A percentile compares a stretch with the other conserved stretches of the same genome.
phyloP scores from a whole-genome alignment of 345 rosid species.

The Salix viminalis region DNA sequence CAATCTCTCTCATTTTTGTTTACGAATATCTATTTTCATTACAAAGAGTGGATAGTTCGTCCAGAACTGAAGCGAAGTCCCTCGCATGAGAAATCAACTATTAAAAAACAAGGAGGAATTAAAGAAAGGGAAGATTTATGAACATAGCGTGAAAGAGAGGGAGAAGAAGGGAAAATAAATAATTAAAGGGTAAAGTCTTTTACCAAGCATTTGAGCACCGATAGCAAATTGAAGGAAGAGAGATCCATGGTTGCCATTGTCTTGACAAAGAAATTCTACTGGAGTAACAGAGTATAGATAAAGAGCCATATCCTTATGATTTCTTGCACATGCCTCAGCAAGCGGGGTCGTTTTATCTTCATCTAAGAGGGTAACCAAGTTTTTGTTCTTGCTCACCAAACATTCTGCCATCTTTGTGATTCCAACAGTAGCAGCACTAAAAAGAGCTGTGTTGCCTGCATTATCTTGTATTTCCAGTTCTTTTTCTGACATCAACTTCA shows the following conservation, averaged over 20 bases:
- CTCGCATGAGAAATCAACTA: too few species aligned
- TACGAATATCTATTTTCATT: too few species aligned
- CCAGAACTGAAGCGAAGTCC: too few species aligned
- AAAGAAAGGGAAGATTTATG: too few species aligned
- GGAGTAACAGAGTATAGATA: conserved; percentile 1
- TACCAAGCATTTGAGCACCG: not conserved
- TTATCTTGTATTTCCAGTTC: not conserved
- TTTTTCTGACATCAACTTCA: not conserved
- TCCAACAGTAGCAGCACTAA: not conserved
- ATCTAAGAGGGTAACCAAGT: not conserved
- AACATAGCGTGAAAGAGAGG: too few species aligned
- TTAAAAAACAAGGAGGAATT: too few species aligned
- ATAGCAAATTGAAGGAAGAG: not conserved
- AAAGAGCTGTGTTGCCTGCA: not conserved
- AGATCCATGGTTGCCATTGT: not conserved
- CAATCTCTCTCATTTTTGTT: too few species aligned
- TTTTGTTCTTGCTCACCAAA: not conserved
- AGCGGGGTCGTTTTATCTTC: not conserved
- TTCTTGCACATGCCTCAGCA: not conserved
- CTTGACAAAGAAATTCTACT: not conserved
- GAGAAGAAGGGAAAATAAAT: too few species aligned
- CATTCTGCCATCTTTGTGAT: not conserved
- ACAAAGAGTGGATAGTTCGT: too few species aligned
- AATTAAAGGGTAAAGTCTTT: not conserved
- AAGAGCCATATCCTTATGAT: not conserved